phyloP scores from a whole-genome alignment of 345 rosid genomes.

The Gossypium turneri region DNA sequence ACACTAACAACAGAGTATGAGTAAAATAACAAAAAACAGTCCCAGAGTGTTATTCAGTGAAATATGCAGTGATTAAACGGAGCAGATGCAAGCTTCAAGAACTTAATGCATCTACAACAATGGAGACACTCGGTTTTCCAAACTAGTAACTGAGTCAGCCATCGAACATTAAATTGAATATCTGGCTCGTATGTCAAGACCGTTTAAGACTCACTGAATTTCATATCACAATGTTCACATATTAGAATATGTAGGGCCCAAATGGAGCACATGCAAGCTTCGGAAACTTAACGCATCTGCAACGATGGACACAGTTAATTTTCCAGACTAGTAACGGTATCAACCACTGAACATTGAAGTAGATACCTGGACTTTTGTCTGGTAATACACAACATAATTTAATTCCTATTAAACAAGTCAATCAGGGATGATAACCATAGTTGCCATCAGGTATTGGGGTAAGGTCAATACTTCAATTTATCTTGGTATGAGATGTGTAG shows the following conservation, averaged over 20 bases:
- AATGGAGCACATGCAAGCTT: constrained; percentile 23
- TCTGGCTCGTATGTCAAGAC: too few relatives aligned
- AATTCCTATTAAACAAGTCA: too few relatives aligned
- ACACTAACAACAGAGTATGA: not conserved
- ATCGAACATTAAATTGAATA: too few relatives aligned
- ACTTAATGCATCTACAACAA: constrained; percentile 55
- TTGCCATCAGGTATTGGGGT: too few relatives aligned
- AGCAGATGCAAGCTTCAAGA: constrained; percentile 50
- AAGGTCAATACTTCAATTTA: too few relatives aligned
- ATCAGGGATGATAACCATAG: too few relatives aligned
- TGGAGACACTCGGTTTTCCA: constrained; percentile 26
- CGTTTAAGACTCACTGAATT: not conserved
- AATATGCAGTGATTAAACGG: constrained; percentile 20
- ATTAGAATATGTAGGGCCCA: not conserved
- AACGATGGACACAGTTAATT: constrained; percentile 34
- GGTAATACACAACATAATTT: constrained; percentile 14
- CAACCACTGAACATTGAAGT: constrained; percentile 11
- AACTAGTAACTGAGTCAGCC: not conserved
- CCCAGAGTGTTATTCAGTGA: constrained; percentile 20
- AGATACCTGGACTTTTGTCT: constrained; percentile 69
- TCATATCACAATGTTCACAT: not conserved
- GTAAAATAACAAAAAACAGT: not conserved
- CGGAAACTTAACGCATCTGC: constrained; percentile 36
- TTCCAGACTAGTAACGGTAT: constrained; percentile 17
- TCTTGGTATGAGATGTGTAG: too few relatives aligned